Percentiles rank a stretch among this genome's conserved stretches.
Evolutionary conservation across 169 alveolate species (phyloP).

Genomic region (Plasmodium adleri): DNA sequence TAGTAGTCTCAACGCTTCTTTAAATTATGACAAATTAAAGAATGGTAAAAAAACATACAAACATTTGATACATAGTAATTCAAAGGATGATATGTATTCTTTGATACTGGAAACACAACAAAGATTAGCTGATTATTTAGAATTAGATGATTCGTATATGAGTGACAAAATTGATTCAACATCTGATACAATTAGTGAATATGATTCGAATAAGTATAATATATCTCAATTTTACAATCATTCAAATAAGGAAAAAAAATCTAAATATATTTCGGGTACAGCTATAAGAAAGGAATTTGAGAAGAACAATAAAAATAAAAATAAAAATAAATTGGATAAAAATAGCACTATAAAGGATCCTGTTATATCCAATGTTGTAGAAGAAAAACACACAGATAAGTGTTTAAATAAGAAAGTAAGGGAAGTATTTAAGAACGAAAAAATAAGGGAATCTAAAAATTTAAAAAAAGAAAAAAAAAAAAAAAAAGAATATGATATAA

Average conservation of each 20-base stretch:
- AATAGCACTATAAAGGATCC: no score
- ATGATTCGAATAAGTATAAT: slow-evolving; percentile 8
- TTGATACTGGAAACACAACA: slow-evolving; percentile 51
- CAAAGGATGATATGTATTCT: slow-evolving; percentile 19
- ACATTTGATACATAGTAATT: neutral
- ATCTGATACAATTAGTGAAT: slow-evolving; percentile 15
- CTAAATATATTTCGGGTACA: no score
- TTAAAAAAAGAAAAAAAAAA: neutral
- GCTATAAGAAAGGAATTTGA: neutral
- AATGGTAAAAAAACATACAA: neutral
- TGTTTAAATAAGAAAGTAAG: neutral
- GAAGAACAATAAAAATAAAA: neutral
- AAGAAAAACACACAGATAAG: neutral
- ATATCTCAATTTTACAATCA: slow-evolving; percentile 3
- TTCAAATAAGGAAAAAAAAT: neutral
- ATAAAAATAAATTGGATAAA: no score
- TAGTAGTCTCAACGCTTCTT: slow-evolving; percentile 58
- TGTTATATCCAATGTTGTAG: neutral
- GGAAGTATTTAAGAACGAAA: neutral
- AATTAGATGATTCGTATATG: slow-evolving; percentile 20
- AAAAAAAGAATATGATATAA: no score
- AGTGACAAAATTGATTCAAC: slow-evolving; percentile 33
- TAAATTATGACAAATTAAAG: slow-evolving; percentile 11
- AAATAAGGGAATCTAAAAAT: neutral
- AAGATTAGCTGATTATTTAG: slow-evolving; percentile 66